These are phyloP conservation scores for Aspergillus bridgeri DNA, from an alignment of 495 filamentous ascomycete species.

Conservation along the genomic window DNA sequence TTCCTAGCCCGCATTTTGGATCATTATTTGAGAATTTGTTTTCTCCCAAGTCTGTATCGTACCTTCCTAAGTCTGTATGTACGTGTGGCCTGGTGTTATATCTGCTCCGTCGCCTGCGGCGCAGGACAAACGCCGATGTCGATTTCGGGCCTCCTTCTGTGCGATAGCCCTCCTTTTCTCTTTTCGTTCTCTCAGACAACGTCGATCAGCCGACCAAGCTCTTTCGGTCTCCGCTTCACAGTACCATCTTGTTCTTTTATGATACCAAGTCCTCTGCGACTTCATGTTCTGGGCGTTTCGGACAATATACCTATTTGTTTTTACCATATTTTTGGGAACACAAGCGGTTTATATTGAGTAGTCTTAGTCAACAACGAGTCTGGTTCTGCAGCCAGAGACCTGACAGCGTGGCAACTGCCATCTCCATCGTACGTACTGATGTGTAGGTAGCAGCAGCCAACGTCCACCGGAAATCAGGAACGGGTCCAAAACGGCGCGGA, in stretches of 20 bases:
- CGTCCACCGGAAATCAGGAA: too few relatives aligned
- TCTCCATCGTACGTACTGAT: too few relatives aligned
- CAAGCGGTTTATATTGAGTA: constrained; percentile 13
- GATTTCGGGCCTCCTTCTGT: constrained; percentile 14
- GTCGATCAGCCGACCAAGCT: neutral
- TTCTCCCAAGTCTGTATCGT: constrained; percentile 32
- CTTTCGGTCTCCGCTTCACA: neutral
- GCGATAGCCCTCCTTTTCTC: constrained; percentile 19
- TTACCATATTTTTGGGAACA: constrained; percentile 2
- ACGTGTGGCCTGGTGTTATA: constrained; percentile 27
- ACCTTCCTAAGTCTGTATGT: constrained; percentile 33
- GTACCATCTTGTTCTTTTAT: constrained; percentile 9
- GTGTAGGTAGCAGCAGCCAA: too few relatives aligned
- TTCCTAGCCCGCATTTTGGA: constrained; percentile 27
- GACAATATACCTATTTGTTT: constrained; percentile 35
- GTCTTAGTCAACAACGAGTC: neutral
- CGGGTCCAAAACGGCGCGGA: neutral
- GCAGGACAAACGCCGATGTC: constrained; percentile 2
- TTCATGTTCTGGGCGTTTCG: constrained; percentile 25
- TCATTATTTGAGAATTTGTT: constrained; percentile 21
- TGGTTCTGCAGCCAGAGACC: too few relatives aligned
- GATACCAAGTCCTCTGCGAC: constrained; percentile 13
- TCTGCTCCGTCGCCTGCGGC: constrained; percentile 7
- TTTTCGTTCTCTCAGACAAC: constrained; percentile 6
- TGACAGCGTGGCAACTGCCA: too few relatives aligned